Base-by-base conservation (phyloP, 495 filamentous ascomycete species). In the Pyrenopolyporus hunteri region DNA sequence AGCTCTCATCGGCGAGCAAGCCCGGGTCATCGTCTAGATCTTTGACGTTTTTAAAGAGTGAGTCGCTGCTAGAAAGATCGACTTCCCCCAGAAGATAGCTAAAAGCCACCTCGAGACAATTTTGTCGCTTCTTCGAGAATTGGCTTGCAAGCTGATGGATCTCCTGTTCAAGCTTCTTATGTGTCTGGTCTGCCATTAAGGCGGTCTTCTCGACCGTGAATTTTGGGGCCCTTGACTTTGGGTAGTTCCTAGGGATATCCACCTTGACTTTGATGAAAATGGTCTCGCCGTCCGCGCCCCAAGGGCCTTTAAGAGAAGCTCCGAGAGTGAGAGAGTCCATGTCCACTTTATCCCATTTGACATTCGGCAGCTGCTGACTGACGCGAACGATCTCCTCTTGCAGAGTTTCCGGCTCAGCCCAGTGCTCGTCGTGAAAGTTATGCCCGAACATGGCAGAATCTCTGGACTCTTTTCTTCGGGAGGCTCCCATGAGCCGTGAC, bases 331-430 rank as follows among this genome's bases (percentile, higher is more conserved):
- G 82, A 33, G 87, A 78, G 29, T 89, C 83, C 68, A 94, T 85
- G 72, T 96, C 83, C 35, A 96, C 89, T n/a, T 87, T 84, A 33
- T 97, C 92, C 73, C 93, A 95, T 43, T 77, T 84, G 31, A 97
- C 89, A 69, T 95, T 96, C 6, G 83, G 86, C 60, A 93, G 90
- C 59, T 88, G 91, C 25, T 85, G 85, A 48, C 88, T 89, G 22
- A 96, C 90, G 16, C 89, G 84, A 14, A 91, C 85, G 37, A 97
- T 91, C 70, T 97, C 93, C 59, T 95, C 92, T 44, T 90, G 90
- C 20, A 96, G 77, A 9, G 87, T 87, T 73, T 96, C 91, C 3
- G 85, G 85, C 13, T 85, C 80, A 61, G 89, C 90, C 89, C 91
- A 93, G 29, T 83, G 75, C 16, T 70, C 74, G 29, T 80, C 76